A percentile compares a stretch with the other conserved stretches of the same genome.
phyloP scores from a whole-genome alignment of 2,329 filamentous ascomycete genomes.

The Colletotrichum melonis region DNA sequence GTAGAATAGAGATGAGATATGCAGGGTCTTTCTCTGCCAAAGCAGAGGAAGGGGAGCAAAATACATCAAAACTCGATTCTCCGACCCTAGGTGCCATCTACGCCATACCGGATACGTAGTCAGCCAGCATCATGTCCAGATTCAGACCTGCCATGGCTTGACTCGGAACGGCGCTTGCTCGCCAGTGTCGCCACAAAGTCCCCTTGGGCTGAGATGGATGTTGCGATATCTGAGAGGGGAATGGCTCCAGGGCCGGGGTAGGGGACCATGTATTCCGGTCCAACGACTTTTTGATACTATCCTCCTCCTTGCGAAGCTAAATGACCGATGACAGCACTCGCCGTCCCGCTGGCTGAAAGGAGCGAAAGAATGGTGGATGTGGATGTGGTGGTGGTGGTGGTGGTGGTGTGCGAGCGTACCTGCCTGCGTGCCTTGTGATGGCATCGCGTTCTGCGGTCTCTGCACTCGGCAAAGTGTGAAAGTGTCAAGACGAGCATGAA shows the following conservation, averaged over 20 bases:
- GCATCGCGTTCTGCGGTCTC: constrained; percentile 4
- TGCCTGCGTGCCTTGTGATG: constrained; percentile 14
- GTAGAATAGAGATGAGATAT: constrained; percentile 26
- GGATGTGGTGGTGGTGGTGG: background rate
- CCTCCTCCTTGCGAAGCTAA: background rate
- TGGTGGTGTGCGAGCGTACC: background rate
- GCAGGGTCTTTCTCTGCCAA: constrained; percentile 25
- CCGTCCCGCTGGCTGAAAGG: background rate
- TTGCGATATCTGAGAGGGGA: constrained; percentile 11
- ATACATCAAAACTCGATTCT: background rate
- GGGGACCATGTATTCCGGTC: background rate
- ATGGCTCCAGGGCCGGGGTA: constrained; percentile 7
- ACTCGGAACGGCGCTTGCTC: constrained; percentile 23
- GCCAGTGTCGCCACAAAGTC: constrained; percentile 13
- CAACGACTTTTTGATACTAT: background rate
- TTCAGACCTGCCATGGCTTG: constrained; percentile 25
- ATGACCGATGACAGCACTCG: background rate
- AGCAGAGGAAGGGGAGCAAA: background rate
- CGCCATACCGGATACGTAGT: constrained; percentile 23
- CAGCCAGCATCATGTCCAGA: constrained; percentile 20
- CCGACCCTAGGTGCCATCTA: background rate
- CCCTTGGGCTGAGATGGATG: constrained; percentile 18
- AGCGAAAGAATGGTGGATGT: background rate
- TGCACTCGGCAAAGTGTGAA: constrained; percentile 26
- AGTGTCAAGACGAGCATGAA: constrained; percentile 22